Conservation (phyloP, 2,329 filamentous ascomycete species). For the Uncinocarpus reesii region DNA sequence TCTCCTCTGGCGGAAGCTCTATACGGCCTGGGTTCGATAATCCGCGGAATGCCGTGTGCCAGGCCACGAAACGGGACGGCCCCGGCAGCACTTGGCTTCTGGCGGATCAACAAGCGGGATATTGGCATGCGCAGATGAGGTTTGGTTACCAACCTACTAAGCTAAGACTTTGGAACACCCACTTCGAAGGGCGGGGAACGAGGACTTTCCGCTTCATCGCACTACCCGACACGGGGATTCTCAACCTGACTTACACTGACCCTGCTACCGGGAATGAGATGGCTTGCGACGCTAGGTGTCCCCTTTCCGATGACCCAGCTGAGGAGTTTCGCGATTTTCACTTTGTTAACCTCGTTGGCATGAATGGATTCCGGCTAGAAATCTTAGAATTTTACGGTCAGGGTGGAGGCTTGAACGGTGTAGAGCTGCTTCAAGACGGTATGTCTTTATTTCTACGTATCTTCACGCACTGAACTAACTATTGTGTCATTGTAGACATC, state of each 20-base stretch:
- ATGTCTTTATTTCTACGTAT: conserved; percentile 21
- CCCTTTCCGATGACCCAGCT: conserved; percentile 61
- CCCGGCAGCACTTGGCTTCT: conserved; percentile 76
- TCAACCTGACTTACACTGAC: conserved; percentile 88
- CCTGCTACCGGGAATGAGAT: conserved; percentile 55
- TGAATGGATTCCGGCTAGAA: conserved; percentile 77
- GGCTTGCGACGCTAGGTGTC: conserved; percentile 72
- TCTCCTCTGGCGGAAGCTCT: conserved; percentile 53
- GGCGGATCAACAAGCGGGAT: conserved; percentile 62
- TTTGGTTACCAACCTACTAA: conserved; percentile 83
- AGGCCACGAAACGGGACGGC: conserved; percentile 52
- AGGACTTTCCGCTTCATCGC: conserved; percentile 80
- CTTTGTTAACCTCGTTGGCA: conserved; percentile 79
- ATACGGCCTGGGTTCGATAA: conserved; percentile 57
- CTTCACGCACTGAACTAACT: conserved; percentile 10
- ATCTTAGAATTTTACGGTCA: conserved; percentile 77
- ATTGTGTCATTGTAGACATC: conserved; percentile 46
- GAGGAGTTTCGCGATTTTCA: conserved; percentile 74
- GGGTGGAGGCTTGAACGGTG: conserved; percentile 74
- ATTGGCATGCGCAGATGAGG: conserved; percentile 70
- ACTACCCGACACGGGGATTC: conserved; percentile 77
- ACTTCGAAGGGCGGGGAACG: conserved; percentile 71
- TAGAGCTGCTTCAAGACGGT: conserved; percentile 74
- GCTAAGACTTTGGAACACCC: conserved; percentile 78
- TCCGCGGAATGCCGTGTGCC: conserved; percentile 74